Percentiles rank a stretch among this genome's conserved stretches.
Evolutionary conservation across 768 basidiomycete genomes (phyloP).

Genomic region (Rhodotorula diobovata): DNA sequence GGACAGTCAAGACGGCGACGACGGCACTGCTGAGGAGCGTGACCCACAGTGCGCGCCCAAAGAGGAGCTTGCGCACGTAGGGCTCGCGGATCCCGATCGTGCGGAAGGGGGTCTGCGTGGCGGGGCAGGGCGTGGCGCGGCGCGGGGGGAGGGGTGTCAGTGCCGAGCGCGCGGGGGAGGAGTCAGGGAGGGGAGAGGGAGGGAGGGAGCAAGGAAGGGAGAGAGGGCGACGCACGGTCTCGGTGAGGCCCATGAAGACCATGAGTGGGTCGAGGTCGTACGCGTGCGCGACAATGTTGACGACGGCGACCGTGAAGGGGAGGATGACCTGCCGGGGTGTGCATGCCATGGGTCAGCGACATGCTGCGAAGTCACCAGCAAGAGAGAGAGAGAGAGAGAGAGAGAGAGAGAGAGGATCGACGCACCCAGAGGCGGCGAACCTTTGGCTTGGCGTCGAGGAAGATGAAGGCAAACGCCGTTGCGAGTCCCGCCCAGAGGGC

Average conservation of each 20-base stretch:
- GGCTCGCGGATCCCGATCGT: conserved; percentile 86
- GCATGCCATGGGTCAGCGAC: neutral
- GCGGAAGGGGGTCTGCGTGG: conserved; percentile 71
- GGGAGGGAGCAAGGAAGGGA: neutral
- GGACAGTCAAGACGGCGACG: conserved; percentile 72
- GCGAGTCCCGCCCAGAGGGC: conserved; percentile 93
- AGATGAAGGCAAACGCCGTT: conserved; percentile 81
- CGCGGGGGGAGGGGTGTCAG: neutral
- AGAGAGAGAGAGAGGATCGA: conserved; percentile 39
- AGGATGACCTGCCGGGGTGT: conserved; percentile 68
- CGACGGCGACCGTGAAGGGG: conserved; percentile 80
- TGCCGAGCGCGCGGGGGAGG: neutral
- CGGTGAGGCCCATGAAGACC: conserved; percentile 86
- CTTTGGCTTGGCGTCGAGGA: conserved; percentile 88
- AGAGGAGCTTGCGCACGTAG: conserved; percentile 83
- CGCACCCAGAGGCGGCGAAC: conserved; percentile 90
- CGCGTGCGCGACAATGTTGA: conserved; percentile 89
- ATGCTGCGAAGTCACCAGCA: neutral
- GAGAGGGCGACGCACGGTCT: conserved; percentile 54
- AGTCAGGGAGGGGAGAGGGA: neutral
- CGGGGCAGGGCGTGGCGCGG: neutral
- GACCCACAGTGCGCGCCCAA: conserved; percentile 90
- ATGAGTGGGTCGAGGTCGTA: conserved; percentile 96
- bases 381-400: too few relatives aligned
- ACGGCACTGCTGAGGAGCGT: conserved; percentile 55